Conservation (phyloP, 495 filamentous ascomycete genomes). For the Penicillium odoratum region DNA sequence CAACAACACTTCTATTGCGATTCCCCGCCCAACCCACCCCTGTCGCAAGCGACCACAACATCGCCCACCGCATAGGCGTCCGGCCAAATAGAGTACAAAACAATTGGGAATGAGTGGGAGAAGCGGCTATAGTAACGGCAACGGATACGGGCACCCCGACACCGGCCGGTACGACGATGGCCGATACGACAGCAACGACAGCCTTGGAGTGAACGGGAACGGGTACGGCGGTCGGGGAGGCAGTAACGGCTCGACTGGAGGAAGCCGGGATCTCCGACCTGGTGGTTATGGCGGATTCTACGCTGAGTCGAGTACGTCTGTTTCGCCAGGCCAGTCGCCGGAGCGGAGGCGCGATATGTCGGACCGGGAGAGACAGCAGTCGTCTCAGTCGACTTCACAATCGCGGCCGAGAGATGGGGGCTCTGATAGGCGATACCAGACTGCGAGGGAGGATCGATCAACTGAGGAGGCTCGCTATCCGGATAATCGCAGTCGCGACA, state of each 20-base stretch:
- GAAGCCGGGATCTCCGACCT: slow-evolving; percentile 35
- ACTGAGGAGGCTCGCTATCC: slow-evolving; percentile 26
- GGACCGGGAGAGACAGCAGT: slow-evolving; percentile 37
- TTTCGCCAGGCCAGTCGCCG: slow-evolving; percentile 29
- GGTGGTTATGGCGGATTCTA: slow-evolving; percentile 51
- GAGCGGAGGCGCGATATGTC: slow-evolving; percentile 39
- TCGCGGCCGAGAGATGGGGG: slow-evolving; percentile 40
- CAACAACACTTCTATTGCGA: background rate
- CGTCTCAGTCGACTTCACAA: slow-evolving; percentile 30
- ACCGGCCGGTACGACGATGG: slow-evolving; percentile 44
- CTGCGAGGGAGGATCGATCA: slow-evolving; percentile 28
- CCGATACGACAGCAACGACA: slow-evolving; percentile 32
- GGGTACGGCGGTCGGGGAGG: slow-evolving; percentile 31
- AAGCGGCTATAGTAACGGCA: slow-evolving; percentile 44
- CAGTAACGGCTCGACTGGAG: slow-evolving; percentile 21
- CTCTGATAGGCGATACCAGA: slow-evolving; percentile 26
- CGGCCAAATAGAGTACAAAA: slow-evolving; percentile 3
- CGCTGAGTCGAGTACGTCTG: slow-evolving; percentile 25
- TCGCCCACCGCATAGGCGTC: slow-evolving; percentile 9
- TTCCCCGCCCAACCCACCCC: slow-evolving; percentile 18
- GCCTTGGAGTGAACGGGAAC: slow-evolving; percentile 38
- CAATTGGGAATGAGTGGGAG: slow-evolving; percentile 44
- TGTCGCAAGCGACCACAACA: slow-evolving; percentile 21
- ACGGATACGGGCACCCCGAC: slow-evolving; percentile 48
- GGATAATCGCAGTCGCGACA: slow-evolving; percentile 26